These are phyloP conservation scores for Rosa hybrid DNA, from an alignment of 331 rosid genomes.

Conservation along the genomic window DNA sequence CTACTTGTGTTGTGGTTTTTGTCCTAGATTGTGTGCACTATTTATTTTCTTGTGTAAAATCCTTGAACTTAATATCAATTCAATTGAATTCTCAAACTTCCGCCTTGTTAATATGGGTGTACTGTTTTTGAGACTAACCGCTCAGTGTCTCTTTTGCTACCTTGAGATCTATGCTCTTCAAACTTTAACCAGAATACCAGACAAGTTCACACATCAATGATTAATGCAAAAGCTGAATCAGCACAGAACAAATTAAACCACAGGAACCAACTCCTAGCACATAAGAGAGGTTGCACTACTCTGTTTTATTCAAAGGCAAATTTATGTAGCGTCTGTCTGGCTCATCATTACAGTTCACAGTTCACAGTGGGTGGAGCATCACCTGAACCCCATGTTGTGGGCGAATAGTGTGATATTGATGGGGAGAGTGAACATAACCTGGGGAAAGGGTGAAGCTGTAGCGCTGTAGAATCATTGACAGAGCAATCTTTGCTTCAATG, in stretches of 20 bases:
- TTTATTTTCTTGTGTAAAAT: no score
- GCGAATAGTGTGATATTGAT: neutral
- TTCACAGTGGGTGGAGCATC: conserved; percentile 13
- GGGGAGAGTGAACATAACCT: conserved; percentile 25
- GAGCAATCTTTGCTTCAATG: conserved; percentile 29
- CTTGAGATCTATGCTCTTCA: no score
- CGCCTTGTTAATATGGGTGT: no score
- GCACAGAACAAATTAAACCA: neutral
- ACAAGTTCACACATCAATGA: no score
- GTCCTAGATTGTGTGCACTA: no score
- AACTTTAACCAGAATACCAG: no score
- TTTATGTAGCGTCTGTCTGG: neutral
- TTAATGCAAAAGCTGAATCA: neutral
- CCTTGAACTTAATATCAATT: no score
- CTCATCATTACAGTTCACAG: neutral
- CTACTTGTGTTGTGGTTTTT: no score
- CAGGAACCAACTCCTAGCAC: neutral
- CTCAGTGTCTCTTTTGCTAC: no score
- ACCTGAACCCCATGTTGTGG: conserved; percentile 32
- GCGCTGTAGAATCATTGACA: conserved; percentile 22
- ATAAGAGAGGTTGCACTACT: neutral
- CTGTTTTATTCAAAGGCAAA: neutral
- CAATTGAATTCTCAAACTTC: no score
- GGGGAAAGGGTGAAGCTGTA: conserved; percentile 29
- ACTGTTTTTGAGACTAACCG: no score